Evolutionary conservation across 495 filamentous ascomycete genomes (phyloP), one percentile per base, ranked within the genome.

Genomic region (Amphirosellinia nigrospora): DNA sequence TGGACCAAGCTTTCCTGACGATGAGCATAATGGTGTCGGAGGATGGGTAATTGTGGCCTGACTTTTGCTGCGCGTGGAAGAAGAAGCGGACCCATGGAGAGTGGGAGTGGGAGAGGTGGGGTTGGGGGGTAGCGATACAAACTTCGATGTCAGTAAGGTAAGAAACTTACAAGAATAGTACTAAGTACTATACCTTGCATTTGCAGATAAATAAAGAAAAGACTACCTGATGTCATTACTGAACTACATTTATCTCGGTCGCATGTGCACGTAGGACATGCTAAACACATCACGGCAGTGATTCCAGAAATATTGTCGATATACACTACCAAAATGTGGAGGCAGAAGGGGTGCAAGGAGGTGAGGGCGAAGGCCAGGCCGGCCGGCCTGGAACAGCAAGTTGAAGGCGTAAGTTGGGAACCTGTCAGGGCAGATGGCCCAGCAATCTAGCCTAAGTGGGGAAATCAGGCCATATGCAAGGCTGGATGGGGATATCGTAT

Each of bases 391-490:
- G 38, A 61, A 61, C 58, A 39, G 58, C 11, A 13, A 19, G 16
- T 16, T n/a, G 55, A 16, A 19, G n/a, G n/a, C n/a, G n/a, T n/a
- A 58, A 36, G 6, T n/a, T 34, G 32, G 55, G 55, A 16, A 58
- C 69, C 71, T 67, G 74, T 73, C 72, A 74, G 74, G 74, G 75
- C 72, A 67, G 67, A 53, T 64, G 19, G 26, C 15, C 41, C 64
- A 56, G 59, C 59, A 70, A 70, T 64, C 59, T 50, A 58, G 59
- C 68, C 68, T 3, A 70, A 64, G 68, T 70, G 68, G 68, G 68
- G 71, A 70, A 63, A 78, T 78, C 76, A 78, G 74, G 72, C 76
- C 76, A 78, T 72, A 69, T 64, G 64, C 74, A 64, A 78, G 76
- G 76, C 74, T 78, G 67, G 26, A 59, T 66, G 55, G 68, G 69